Base-by-base conservation (phyloP, 345 rosid species). In the Moricandia arvensis region DNA sequence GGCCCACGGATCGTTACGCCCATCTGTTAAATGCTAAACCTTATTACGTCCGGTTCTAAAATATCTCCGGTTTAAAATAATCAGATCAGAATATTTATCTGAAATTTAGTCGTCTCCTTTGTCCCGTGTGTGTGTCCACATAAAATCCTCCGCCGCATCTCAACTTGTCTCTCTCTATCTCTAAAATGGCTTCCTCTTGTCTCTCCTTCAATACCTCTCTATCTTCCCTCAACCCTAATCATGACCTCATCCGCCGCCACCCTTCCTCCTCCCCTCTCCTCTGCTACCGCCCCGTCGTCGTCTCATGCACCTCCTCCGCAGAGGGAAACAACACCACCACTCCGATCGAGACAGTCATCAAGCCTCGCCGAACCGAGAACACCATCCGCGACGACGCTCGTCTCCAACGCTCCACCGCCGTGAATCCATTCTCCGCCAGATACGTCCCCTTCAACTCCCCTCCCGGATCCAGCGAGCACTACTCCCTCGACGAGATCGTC, bases 401-500 rank as follows among this genome's bases (percentile, higher is more conserved):
- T 35, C 91, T 91, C 26, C 80, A 82, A 15, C 86, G 84, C 59
- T 79, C 87, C 29, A 64, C 72, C 5, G 47, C 75, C 16, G 55
- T 74, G 7, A 81, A 78, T 76, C 71, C 85, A 0, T 85, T 90
- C 58, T 85, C 91, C n/a, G 93, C 97, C 41, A 90, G 79, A 72
- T 92, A 90, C 68, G 89, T 92, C 30, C 96, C 97, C 0, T 92
- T 92, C 76, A 86, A 87, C 70, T 87, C 83, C 5, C 85, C 69
- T 2, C 86, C 84, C 8, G 80, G 76, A 70, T 85, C 89, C 29
- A 30, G 69, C 8, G 98, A 93, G 79, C 83, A 64, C 18, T 89
- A 93, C 80, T 93, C 96, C 7, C 94, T 93, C 34, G 98, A 93
- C 71, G 93, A 93, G 83, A 86, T 93, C 79, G 94, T 90, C 0